Conservation (phyloP, 805 yeast species). For the Teunomyces barrocoloradensis region DNA sequence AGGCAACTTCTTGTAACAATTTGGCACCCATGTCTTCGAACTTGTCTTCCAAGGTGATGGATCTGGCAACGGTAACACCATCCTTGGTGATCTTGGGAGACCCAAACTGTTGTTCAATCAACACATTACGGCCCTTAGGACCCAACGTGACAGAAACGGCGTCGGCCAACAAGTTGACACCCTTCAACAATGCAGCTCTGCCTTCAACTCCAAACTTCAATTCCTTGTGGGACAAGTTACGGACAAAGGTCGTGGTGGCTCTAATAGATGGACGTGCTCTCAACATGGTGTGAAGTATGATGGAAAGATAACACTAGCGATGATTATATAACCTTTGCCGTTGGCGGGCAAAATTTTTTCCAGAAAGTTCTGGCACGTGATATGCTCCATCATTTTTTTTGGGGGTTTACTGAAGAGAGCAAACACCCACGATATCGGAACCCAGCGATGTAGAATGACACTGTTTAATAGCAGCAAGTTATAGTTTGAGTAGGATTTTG, state of each 20-base stretch:
- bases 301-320: neutral
- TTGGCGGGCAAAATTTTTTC: slow-evolving; percentile 9
- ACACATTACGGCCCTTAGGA: slow-evolving; percentile 96
- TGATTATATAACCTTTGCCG: neutral
- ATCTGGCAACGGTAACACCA: slow-evolving; percentile 95
- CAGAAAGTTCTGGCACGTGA: slow-evolving; percentile 13
- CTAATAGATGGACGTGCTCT: slow-evolving; percentile 45
- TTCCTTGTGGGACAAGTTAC: slow-evolving; percentile 77
- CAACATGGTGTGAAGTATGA: slow-evolving; percentile 33
- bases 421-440: too few species aligned
- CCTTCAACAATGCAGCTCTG: slow-evolving; percentile 87
- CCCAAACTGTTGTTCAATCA: slow-evolving; percentile 95
- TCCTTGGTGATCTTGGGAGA: slow-evolving; percentile 98
- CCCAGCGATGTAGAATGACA: too few species aligned
- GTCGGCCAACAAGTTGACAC: slow-evolving; percentile 92
- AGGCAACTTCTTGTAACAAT: slow-evolving; percentile 92
- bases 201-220: slow-evolving; percentile 96
- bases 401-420: too few species aligned
- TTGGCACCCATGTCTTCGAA: slow-evolving; percentile 97
- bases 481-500: too few species aligned
- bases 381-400: neutral
- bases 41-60: slow-evolving; percentile 78
- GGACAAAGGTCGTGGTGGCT: slow-evolving; percentile 41
- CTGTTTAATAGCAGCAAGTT: too few species aligned
- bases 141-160: slow-evolving; percentile 97